These are phyloP conservation scores for Rhazya stricta DNA, from an alignment of 257 asterid species.

Conservation along the genomic window DNA sequence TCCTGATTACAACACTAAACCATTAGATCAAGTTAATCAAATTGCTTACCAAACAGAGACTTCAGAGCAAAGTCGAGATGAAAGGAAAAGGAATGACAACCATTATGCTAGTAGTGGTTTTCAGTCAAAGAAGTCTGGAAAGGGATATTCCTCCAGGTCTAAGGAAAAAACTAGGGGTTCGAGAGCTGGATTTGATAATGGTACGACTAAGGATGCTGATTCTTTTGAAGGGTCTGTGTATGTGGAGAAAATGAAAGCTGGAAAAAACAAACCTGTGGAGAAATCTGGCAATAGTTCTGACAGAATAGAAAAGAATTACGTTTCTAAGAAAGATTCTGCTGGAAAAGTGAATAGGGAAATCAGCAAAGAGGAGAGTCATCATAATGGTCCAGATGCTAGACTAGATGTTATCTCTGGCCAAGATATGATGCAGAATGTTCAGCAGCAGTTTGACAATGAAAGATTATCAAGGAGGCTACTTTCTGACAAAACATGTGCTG, in stretches of 20 bases:
- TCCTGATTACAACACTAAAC: slow-evolving; percentile 24
- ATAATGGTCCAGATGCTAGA: slow-evolving; percentile 29
- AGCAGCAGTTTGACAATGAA: slow-evolving; percentile 40
- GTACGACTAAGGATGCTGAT: slow-evolving; percentile 38
- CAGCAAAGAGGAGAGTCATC: slow-evolving; percentile 42
- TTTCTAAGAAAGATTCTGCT: slow-evolving; percentile 48
- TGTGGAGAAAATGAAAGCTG: slow-evolving; percentile 58
- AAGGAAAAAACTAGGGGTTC: slow-evolving; percentile 52
- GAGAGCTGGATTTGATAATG: slow-evolving; percentile 45
- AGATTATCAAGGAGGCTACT: slow-evolving; percentile 41
- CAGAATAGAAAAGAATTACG: slow-evolving; percentile 38
- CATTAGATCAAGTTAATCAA: slow-evolving; percentile 37
- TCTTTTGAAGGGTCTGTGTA: slow-evolving; percentile 36
- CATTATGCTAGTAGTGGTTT: slow-evolving; percentile 39
- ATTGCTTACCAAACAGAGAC: slow-evolving; percentile 29
- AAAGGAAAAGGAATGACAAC: slow-evolving; percentile 33
- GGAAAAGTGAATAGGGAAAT: slow-evolving; percentile 45
- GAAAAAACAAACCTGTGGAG: slow-evolving; percentile 52
- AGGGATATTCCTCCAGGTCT: slow-evolving; percentile 50
- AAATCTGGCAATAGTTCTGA: slow-evolving; percentile 40
- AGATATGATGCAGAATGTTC: slow-evolving; percentile 44
- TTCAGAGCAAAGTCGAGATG: slow-evolving; percentile 39
- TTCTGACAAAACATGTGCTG: slow-evolving; percentile 37
- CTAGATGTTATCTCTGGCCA: slow-evolving; percentile 35
- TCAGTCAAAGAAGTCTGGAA: slow-evolving; percentile 54